Evolutionary conservation across 2,329 filamentous ascomycete species (phyloP), one percentile per base, ranked within the genome.

Genomic region (Harringtonia aguacate): DNA sequence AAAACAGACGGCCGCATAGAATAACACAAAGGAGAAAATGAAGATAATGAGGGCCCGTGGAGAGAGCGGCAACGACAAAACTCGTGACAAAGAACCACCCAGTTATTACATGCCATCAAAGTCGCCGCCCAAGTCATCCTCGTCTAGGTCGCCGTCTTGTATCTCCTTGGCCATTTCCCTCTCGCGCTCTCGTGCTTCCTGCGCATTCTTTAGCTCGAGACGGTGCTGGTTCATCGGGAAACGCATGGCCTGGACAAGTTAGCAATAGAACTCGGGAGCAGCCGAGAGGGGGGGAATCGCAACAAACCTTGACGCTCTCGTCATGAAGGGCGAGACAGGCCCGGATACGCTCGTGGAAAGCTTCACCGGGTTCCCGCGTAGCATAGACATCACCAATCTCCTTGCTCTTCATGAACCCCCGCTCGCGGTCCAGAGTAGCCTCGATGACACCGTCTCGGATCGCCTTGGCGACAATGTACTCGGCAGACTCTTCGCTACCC

Each of bases 151-250:
- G 18, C 90, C 92, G 53, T 97, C 92, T 65, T 95, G 87, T 59
- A 98, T 97, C 72, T 98, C 92, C 74, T 97, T 97, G 50, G 89
- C 92, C 73, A 98, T 79, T 67, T 98, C 92, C 17, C 92, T 78
- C 71, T 98, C 92, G 18, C 92, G 77, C 64, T 98, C 92, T 41
- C 92, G 78, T n/a, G 92, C 92, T 66, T 98, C 94, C 64, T 97
- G 90, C 0, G 92, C 92, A 57, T 94, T 97, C 77, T 95, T 97
- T 45, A 98, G 75, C 66, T 98, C 92, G 45, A 97, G 73, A 17
- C 92, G 80, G 66, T 98, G 92, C 65, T 97, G 92, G 70, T 98
- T 95, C 90, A 97, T 97, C 3, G 92, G 92, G 67, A 97, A 98
- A 44, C 92, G 81, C 92, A 98, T 98, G 22, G 92, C 90, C 86